Evolutionary conservation across 192 early-diverging fungal genomes (phyloP).

Genomic region (Haplosporangium gracile): DNA sequence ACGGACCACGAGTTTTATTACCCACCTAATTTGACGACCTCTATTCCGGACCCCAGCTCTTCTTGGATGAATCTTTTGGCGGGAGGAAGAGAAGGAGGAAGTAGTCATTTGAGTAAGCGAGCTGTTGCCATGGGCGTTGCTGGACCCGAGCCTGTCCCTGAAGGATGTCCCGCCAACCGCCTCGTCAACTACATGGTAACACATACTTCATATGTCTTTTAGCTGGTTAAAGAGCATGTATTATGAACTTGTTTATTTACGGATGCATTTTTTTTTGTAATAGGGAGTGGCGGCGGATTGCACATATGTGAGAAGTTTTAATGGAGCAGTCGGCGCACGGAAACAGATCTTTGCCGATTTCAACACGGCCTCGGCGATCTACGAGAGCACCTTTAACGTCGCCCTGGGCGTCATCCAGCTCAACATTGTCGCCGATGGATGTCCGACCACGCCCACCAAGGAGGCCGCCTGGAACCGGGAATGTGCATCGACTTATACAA

Average conservation of each 20-base stretch:
- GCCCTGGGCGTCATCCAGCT: slow-evolving; percentile 85
- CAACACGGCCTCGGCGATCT: slow-evolving; percentile 85
- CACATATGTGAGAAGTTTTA: slow-evolving; percentile 71
- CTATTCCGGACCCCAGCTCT: slow-evolving; percentile 24
- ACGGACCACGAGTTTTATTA: slow-evolving; percentile 37
- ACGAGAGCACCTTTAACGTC: slow-evolving; percentile 91
- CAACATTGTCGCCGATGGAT: slow-evolving; percentile 73
- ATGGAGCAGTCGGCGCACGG: slow-evolving; percentile 67
- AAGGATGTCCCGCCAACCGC: slow-evolving; percentile 47
- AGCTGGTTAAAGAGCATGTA: slow-evolving; percentile 19
- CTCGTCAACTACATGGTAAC: slow-evolving; percentile 46
- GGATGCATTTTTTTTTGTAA: background rate
- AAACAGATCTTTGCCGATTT: slow-evolving; percentile 86
- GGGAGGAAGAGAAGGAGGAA: too few relatives aligned
- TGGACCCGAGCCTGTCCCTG: slow-evolving; percentile 42
- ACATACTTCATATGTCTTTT: slow-evolving; percentile 11
- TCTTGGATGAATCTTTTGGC: slow-evolving; percentile 32
- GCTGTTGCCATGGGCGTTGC: slow-evolving; percentile 28
- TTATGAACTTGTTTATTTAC: background rate
- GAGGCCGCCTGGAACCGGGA: slow-evolving; percentile 79
- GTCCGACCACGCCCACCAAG: slow-evolving; percentile 60
- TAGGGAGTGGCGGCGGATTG: slow-evolving; percentile 85
- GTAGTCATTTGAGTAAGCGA: slow-evolving; percentile 15
- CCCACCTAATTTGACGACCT: slow-evolving; percentile 46
- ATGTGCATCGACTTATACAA: slow-evolving; percentile 77